These are phyloP conservation scores for Penicillium sp. DNA, from an alignment of 2,329 filamentous ascomycete species.

Conservation along the genomic window DNA sequence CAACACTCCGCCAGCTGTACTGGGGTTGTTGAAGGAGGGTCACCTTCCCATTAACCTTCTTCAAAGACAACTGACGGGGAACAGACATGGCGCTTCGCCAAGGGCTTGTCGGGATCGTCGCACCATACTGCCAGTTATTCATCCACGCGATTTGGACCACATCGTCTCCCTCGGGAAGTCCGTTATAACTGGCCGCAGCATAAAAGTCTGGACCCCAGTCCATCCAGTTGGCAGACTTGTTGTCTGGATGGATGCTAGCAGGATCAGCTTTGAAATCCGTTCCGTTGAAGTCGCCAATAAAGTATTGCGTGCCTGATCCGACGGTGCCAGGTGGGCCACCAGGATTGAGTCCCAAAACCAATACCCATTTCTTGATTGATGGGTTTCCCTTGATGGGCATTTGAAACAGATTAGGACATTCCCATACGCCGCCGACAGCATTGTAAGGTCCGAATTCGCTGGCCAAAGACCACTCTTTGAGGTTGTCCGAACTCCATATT, in stretches of 20 bases:
- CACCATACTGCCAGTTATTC: slow-evolving; percentile 35
- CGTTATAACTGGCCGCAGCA: slow-evolving; percentile 26
- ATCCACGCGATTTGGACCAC: slow-evolving; percentile 29
- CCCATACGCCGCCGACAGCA: slow-evolving; percentile 31
- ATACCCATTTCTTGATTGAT: slow-evolving; percentile 28
- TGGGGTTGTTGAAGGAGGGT: slow-evolving; percentile 20
- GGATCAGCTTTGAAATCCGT: slow-evolving; percentile 26
- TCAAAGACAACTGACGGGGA: slow-evolving; percentile 25
- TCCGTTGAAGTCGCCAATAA: slow-evolving; percentile 32
- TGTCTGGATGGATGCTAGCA: slow-evolving; percentile 14
- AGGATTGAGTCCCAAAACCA: slow-evolving; percentile 29
- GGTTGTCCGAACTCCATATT: slow-evolving; percentile 28
- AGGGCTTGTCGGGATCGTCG: slow-evolving; percentile 23
- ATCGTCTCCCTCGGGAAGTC: slow-evolving; percentile 17
- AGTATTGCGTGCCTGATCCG: slow-evolving; percentile 32
- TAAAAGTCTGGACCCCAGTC: slow-evolving; percentile 35
- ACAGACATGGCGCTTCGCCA: slow-evolving; percentile 33
- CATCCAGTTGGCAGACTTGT: slow-evolving; percentile 29
- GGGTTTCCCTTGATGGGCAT: slow-evolving; percentile 22
- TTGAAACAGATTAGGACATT: slow-evolving; percentile 31
- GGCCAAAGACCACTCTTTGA: slow-evolving; percentile 28
- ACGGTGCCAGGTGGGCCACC: slow-evolving; percentile 31
- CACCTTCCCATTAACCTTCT: slow-evolving; percentile 16
- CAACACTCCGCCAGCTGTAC: slow-evolving; percentile 11
- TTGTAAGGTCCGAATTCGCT: slow-evolving; percentile 31